These are phyloP conservation scores for Guadua angustifolia DNA, from an alignment of 176 grass and related monocot genomes.

Conservation along the genomic window DNA sequence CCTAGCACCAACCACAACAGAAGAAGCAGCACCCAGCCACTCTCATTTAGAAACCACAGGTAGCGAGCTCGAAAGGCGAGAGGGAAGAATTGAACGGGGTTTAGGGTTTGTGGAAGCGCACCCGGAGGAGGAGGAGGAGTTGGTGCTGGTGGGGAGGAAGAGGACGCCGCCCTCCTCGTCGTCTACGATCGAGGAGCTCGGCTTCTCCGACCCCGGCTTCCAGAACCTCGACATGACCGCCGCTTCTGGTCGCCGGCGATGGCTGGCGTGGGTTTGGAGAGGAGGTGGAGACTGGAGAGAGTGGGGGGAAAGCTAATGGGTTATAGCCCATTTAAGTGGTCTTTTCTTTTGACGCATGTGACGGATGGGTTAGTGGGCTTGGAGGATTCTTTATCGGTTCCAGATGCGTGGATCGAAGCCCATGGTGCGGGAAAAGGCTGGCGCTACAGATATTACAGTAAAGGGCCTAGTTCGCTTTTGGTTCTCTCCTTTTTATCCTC, in stretches of 20 bases:
- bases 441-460: too few species aligned
- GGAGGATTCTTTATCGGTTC: too few species aligned
- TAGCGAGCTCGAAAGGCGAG: background rate
- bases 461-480: too few species aligned
- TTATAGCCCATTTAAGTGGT: too few species aligned
- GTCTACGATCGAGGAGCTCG: conserved; percentile 71
- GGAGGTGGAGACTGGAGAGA: background rate
- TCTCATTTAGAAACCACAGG: background rate
- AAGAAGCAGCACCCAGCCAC: background rate
- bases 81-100: background rate
- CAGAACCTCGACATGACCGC: conserved; percentile 75
- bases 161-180: conserved; percentile 88
- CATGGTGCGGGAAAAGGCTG: too few species aligned
- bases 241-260: background rate
- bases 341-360: too few species aligned
- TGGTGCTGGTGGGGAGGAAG: conserved; percentile 50
- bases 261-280: background rate
- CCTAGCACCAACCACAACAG: conserved; percentile 30
- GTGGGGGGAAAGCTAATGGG: too few species aligned
- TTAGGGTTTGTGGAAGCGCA: conserved; percentile 53
- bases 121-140: conserved; percentile 65
- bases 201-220: conserved; percentile 76
- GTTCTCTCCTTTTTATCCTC: too few species aligned
- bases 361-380: too few species aligned
- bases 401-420: too few species aligned